Evolutionary conservation across 2,329 filamentous ascomycete genomes (phyloP).

Genomic region (Rutstroemia sp.): DNA sequence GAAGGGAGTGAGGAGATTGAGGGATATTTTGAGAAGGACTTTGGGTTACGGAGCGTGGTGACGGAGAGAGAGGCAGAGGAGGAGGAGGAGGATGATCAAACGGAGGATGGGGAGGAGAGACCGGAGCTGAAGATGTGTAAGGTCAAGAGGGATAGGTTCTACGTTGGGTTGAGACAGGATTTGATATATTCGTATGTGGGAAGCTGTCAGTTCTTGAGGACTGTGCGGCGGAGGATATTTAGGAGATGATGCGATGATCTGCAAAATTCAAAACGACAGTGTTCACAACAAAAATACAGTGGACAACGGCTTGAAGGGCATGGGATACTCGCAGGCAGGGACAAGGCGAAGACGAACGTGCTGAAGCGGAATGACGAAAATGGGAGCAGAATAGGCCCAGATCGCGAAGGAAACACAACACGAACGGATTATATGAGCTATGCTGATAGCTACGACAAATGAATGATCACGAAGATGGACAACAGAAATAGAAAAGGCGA

Average conservation of each 20-base stretch:
- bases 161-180: constrained; percentile 6
- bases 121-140: constrained; percentile 23
- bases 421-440: too few species aligned
- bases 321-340: too few species aligned
- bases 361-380: too few species aligned
- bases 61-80: not conserved
- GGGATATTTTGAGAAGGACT: constrained; percentile 22
- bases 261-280: too few species aligned
- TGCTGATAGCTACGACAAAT: too few species aligned
- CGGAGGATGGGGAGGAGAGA: not conserved
- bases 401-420: too few species aligned
- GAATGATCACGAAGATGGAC: too few species aligned
- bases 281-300: too few species aligned
- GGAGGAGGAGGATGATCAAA: not conserved
- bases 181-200: constrained; percentile 15
- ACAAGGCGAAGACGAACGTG: too few species aligned
- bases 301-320: too few species aligned
- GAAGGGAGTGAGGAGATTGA: constrained; percentile 9
- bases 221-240: constrained; percentile 13
- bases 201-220: constrained; percentile 11
- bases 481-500: too few species aligned
- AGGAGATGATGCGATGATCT: not conserved
- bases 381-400: too few species aligned
- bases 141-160: constrained; percentile 25
- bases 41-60: constrained; percentile 5